phyloP scores from a whole-genome alignment of 2,329 filamentous ascomycete species.

The Fulvia fulva region DNA sequence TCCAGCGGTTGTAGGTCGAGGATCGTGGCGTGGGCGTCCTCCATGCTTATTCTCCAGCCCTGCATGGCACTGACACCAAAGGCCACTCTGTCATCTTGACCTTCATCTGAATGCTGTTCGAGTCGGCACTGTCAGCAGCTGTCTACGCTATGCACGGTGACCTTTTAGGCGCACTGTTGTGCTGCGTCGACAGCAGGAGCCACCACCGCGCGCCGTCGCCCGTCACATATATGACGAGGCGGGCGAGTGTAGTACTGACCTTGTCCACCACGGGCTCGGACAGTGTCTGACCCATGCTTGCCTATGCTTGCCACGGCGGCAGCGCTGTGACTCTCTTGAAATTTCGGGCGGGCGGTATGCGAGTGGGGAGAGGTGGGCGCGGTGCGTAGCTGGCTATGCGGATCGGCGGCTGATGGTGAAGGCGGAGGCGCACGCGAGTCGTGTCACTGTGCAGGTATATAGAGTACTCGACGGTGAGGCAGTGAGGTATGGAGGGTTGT shows the following conservation, averaged over 20 bases:
- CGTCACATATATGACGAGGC: background rate
- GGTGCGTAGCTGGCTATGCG: background rate
- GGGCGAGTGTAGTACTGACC: conserved; percentile 56
- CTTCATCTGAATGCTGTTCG: conserved; percentile 74
- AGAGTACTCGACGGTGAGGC: background rate
- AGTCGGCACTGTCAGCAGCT: background rate
- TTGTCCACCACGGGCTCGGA: conserved; percentile 99
- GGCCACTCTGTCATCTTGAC: conserved; percentile 86
- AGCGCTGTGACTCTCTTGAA: conserved; percentile 4
- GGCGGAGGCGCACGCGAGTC: background rate
- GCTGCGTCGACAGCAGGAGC: background rate
- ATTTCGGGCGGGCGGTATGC: conserved; percentile 1
- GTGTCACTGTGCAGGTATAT: background rate
- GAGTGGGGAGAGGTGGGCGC: background rate
- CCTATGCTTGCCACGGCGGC: conserved; percentile 1
- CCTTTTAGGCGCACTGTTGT: background rate
- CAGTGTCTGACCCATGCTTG: conserved; percentile 93
- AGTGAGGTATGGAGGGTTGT: no score
- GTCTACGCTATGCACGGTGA: background rate
- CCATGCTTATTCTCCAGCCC: conserved; percentile 99
- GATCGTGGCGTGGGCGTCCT: conserved; percentile 86
- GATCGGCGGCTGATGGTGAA: background rate
- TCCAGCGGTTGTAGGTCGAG: conserved; percentile 74
- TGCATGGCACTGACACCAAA: conserved; percentile 99
- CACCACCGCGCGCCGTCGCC: background rate